Evolutionary conservation across 495 filamentous ascomycete genomes (phyloP).

Genomic region (Friedmanniomyces endolithicus): DNA sequence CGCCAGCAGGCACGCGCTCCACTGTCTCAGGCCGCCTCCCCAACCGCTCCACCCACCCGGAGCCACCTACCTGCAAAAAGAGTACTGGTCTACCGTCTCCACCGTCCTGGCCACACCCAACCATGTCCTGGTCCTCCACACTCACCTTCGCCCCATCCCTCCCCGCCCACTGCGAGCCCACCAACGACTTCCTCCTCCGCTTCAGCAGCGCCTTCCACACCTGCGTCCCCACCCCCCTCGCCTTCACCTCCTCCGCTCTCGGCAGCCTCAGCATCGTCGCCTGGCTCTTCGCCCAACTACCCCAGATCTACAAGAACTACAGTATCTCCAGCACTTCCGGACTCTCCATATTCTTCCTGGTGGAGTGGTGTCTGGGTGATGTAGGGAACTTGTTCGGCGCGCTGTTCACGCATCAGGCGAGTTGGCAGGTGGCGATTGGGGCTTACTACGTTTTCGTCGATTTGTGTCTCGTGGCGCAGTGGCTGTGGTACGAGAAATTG

Average conservation of each 20-base stretch:
- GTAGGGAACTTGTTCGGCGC: conserved; percentile 55
- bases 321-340: conserved; percentile 53
- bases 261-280: conserved; percentile 54
- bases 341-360: conserved; percentile 54
- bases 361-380: conserved; percentile 60
- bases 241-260: conserved; percentile 52
- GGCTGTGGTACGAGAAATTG: conserved; percentile 53
- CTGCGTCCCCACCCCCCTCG: conserved; percentile 55
- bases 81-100: not conserved
- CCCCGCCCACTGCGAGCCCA: conserved; percentile 52
- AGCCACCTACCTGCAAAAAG: not conserved
- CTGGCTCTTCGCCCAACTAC: conserved; percentile 68
- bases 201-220: conserved; percentile 51
- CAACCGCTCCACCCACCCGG: not conserved
- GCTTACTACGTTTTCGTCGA: conserved; percentile 60
- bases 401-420: conserved; percentile 52
- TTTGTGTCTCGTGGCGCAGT: conserved; percentile 49
- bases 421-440: conserved; percentile 58
- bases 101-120: not conserved
- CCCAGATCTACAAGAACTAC: conserved; percentile 63
- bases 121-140: conserved; percentile 8
- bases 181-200: conserved; percentile 43
- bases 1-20: not conserved
- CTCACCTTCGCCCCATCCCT: conserved; percentile 29
- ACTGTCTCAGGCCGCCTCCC: too few relatives aligned